A percentile compares a stretch with the other conserved stretches of the same genome.
phyloP scores from a whole-genome alignment of 2,329 filamentous ascomycete genomes.

The Alternaria gaisen region DNA sequence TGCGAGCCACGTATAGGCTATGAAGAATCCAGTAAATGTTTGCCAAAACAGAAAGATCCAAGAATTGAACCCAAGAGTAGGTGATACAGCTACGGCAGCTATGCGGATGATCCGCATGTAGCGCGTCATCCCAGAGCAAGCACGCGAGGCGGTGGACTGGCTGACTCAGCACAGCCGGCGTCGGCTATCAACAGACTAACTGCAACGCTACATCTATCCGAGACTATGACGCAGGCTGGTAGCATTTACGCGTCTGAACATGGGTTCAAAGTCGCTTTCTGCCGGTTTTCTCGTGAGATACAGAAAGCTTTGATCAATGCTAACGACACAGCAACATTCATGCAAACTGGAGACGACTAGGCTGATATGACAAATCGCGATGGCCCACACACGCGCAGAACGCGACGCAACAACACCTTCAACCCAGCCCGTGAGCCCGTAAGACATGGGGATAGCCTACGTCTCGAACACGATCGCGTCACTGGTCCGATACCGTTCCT shows the following conservation, averaged over 20 bases:
- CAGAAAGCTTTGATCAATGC: not conserved
- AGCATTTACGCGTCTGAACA: not conserved
- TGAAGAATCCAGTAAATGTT: not conserved
- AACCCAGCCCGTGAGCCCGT: constrained; percentile 38
- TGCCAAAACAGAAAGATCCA: not conserved
- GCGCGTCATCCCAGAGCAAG: not conserved
- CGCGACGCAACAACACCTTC: constrained; percentile 42
- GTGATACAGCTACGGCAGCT: not conserved
- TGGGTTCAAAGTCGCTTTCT: not conserved
- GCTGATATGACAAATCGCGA: not conserved
- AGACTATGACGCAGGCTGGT: constrained; percentile 4
- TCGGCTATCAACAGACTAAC: not conserved
- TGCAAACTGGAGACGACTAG: not conserved
- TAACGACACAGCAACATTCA: not conserved
- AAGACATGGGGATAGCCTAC: constrained; percentile 26
- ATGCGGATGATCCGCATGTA: not conserved
- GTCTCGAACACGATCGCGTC: constrained; percentile 33
- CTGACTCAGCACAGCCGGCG: constrained; percentile 7
- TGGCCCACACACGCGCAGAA: not conserved
- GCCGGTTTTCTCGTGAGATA: not conserved
- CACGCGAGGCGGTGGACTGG: not conserved
- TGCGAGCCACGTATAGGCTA: not conserved
- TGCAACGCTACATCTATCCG: not conserved
- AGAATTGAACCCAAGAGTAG: not conserved
- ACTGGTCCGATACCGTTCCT: constrained; percentile 58